These are phyloP conservation scores for Mortierella sp. DNA, from an alignment of 371 early-diverging fungal species.

Conservation along the genomic window DNA sequence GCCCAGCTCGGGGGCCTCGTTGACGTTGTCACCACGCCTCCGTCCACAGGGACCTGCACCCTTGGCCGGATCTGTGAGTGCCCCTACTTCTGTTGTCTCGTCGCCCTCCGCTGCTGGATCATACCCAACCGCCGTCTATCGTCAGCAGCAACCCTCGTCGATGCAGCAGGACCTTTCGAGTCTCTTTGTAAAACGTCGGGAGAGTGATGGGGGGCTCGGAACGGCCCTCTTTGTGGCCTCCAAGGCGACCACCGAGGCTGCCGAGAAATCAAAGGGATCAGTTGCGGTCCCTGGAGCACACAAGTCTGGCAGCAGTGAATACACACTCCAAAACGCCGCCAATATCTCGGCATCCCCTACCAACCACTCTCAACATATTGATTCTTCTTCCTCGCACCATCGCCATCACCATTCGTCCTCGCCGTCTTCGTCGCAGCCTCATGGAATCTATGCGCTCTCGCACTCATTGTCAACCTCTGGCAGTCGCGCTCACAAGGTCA, in stretches of 20 bases:
- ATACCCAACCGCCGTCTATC: constrained; percentile 14
- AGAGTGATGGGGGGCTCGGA: constrained; percentile 34
- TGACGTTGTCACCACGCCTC: constrained; percentile 18
- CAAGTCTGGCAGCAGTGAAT: neutral
- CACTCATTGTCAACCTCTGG: constrained; percentile 6
- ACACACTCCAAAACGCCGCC: constrained; percentile 22
- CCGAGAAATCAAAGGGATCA: neutral
- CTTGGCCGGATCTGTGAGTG: constrained; percentile 14
- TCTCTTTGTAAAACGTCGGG: constrained; percentile 35
- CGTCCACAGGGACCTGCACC: constrained; percentile 13
- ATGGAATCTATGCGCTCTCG: neutral
- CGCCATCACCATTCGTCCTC: neutral
- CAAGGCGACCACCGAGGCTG: constrained; percentile 8
- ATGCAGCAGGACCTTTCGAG: constrained; percentile 37
- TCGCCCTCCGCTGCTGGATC: constrained; percentile 18
- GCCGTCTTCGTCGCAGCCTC: neutral
- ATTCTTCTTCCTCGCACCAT: neutral
- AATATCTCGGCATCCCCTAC: constrained; percentile 10
- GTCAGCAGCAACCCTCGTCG: constrained; percentile 13
- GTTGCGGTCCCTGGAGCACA: neutral
- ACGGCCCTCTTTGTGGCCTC: constrained; percentile 12
- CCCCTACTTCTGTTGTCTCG: constrained; percentile 16
- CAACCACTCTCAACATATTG: neutral
- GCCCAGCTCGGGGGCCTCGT: neutral
- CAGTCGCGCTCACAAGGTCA: constrained; percentile 46